A percentile compares a stretch with the other conserved stretches of the same genome.
phyloP scores from a whole-genome alignment of 164 flowering plant species.

The Brasenia schreberi region DNA sequence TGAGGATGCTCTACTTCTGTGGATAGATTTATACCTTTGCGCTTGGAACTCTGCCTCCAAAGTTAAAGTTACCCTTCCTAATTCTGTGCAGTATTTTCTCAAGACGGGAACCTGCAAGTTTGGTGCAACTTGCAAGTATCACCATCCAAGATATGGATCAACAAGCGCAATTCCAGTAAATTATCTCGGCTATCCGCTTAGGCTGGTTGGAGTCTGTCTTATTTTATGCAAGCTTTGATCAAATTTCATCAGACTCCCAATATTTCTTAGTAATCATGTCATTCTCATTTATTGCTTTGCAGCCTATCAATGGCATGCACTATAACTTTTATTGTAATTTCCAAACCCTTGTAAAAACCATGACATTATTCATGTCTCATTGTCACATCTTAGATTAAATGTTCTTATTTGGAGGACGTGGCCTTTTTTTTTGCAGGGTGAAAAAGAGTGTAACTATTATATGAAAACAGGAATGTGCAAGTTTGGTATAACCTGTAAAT shows the following conservation, averaged over 20 bases:
- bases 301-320: neutral
- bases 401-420: neutral
- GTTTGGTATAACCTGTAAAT: conserved; percentile 87
- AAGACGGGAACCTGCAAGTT: conserved; percentile 87
- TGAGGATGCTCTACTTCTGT: neutral
- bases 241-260: neutral
- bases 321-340: neutral
- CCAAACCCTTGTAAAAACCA: neutral
- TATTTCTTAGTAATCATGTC: neutral
- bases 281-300: neutral
- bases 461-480: conserved; percentile 87
- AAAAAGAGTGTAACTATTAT: conserved; percentile 84
- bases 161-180: conserved; percentile 47
- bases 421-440: conserved; percentile 43
- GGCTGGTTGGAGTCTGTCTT: conserved; percentile 48
- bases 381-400: neutral
- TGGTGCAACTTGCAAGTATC: conserved; percentile 89
- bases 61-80: neutral
- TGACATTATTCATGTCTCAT: neutral
- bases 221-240: neutral
- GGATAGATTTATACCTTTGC: neutral
- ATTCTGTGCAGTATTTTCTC: conserved; percentile 59
- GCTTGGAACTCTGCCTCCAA: neutral
- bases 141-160: conserved; percentile 75
- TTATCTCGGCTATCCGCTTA: conserved; percentile 71